Conservation (phyloP, 2,329 filamentous ascomycete genomes). For the Diaporthe ampelina region DNA sequence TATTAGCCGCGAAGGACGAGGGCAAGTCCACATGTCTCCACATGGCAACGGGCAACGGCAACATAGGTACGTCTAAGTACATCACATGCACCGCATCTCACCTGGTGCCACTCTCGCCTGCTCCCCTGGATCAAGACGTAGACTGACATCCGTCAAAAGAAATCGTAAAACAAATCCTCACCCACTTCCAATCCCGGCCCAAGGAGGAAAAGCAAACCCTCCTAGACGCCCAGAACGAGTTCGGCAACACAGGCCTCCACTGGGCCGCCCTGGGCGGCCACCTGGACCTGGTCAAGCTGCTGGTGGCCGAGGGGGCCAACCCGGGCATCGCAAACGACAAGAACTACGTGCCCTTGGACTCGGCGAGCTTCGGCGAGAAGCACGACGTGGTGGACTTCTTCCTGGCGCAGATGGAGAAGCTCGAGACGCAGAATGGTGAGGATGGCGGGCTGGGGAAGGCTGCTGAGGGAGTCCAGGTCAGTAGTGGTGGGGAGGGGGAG, state of each 20-base stretch:
- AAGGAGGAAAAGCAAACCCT: constrained; percentile 63
- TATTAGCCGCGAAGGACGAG: constrained; percentile 79
- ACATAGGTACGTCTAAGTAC: constrained; percentile 77
- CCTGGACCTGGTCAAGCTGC: constrained; percentile 80
- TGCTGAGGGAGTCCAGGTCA: constrained; percentile 56
- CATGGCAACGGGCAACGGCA: constrained; percentile 93
- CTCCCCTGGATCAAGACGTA: too few species aligned
- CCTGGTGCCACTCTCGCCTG: neutral
- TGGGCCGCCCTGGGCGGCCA: constrained; percentile 95
- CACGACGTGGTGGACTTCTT: constrained; percentile 74
- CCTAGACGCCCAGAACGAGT: constrained; percentile 79
- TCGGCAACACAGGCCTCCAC: constrained; percentile 92
- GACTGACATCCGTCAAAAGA: too few species aligned
- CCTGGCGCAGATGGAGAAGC: constrained; percentile 60
- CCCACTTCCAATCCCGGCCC: constrained; percentile 57
- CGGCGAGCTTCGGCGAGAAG: constrained; percentile 80
- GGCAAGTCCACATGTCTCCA: constrained; percentile 87
- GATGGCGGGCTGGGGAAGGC: constrained; percentile 59
- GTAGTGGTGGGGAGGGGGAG: constrained; percentile 48
- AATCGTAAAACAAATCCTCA: constrained; percentile 59
- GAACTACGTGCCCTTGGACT: constrained; percentile 84
- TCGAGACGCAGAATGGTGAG: constrained; percentile 63
- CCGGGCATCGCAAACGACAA: constrained; percentile 84
- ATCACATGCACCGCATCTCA: too few species aligned
- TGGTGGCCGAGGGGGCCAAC: constrained; percentile 83